Percentiles rank a stretch among this genome's conserved stretches.
These are phyloP conservation scores for Schwanniomyces occidentalis DNA, from an alignment of 805 yeast species.

Conservation along the genomic window DNA sequence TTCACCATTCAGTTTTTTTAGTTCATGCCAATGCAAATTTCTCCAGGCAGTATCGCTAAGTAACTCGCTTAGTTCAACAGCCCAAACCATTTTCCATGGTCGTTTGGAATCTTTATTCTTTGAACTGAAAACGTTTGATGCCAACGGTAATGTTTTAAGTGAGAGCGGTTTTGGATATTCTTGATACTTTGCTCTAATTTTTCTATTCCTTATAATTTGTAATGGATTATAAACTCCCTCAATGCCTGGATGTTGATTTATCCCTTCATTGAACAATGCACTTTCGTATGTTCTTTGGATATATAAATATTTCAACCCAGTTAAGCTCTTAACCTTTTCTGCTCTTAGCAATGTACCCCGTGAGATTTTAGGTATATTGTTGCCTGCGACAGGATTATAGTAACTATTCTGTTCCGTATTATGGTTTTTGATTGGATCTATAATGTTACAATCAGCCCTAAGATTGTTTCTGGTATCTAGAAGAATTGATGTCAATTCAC, in stretches of 20 bases:
- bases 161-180: conserved; percentile 47
- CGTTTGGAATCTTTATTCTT: conserved; percentile 27
- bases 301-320: conserved; percentile 51
- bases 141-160: conserved; percentile 54
- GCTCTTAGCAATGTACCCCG: conserved; percentile 45
- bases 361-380: conserved; percentile 21
- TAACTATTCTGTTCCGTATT: conserved; percentile 7
- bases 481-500: conserved; percentile 35
- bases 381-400: conserved; percentile 4
- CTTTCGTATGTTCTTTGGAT: conserved; percentile 43
- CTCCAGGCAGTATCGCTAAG: conserved; percentile 61
- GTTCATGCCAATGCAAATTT: conserved; percentile 53
- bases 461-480: conserved; percentile 44
- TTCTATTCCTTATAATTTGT: conserved; percentile 76
- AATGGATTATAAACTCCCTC: conserved; percentile 80
- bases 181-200: conserved; percentile 51
- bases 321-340: conserved; percentile 46
- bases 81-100: conserved; percentile 57
- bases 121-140: conserved; percentile 63
- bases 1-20: conserved; percentile 45
- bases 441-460: conserved; percentile 42
- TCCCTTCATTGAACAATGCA: conserved; percentile 15
- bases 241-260: conserved; percentile 43
- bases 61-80: conserved; percentile 60
- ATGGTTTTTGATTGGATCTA: conserved; percentile 26